phyloP scores from a whole-genome alignment of 176 grass and related monocot species.

The Cenchrus americanus region DNA sequence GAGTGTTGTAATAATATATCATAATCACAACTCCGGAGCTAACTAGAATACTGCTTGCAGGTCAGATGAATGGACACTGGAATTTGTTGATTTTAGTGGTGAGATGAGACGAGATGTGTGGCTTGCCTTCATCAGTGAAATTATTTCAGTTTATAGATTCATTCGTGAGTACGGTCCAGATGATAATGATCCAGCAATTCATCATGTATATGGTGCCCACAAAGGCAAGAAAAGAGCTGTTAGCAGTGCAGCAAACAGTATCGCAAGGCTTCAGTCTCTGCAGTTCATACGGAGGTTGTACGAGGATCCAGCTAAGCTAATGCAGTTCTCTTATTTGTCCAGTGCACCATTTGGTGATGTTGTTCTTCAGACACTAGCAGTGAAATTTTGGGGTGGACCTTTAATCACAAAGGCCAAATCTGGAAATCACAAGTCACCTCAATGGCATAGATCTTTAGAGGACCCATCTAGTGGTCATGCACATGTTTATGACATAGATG shows the following conservation, averaged over 20 bases:
- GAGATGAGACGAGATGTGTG: conserved; percentile 94
- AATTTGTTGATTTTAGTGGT: conserved; percentile 98
- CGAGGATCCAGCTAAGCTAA: conserved; percentile 83
- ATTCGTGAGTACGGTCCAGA: conserved; percentile 78
- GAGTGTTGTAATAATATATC: conserved; percentile 41
- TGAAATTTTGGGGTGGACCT: conserved; percentile 90
- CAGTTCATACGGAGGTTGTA: conserved; percentile 84
- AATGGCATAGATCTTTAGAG: conserved; percentile 65
- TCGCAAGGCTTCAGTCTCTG: conserved; percentile 93
- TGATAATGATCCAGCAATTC: conserved; percentile 75
- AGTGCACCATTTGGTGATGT: conserved; percentile 73
- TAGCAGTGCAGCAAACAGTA: conserved; percentile 74
- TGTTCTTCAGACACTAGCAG: conserved; percentile 86
- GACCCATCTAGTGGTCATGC: conserved; percentile 48
- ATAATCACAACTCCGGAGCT: conserved; percentile 11
- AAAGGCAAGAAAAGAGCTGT: conserved; percentile 81
- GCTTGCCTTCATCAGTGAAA: conserved; percentile 84
- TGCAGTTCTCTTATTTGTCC: conserved; percentile 83
- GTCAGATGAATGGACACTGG: conserved; percentile 82
- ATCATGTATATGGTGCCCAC: conserved; percentile 81
- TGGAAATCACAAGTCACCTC: conserved; percentile 46
- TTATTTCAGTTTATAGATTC: conserved; percentile 87
- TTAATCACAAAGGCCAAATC: conserved; percentile 61
- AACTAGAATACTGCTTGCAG: conserved; percentile 54
- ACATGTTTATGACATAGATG: conserved; percentile 82